Base-by-base conservation (phyloP, 2,329 filamentous ascomycete genomes). In the Ophiocordyceps australis region DNA sequence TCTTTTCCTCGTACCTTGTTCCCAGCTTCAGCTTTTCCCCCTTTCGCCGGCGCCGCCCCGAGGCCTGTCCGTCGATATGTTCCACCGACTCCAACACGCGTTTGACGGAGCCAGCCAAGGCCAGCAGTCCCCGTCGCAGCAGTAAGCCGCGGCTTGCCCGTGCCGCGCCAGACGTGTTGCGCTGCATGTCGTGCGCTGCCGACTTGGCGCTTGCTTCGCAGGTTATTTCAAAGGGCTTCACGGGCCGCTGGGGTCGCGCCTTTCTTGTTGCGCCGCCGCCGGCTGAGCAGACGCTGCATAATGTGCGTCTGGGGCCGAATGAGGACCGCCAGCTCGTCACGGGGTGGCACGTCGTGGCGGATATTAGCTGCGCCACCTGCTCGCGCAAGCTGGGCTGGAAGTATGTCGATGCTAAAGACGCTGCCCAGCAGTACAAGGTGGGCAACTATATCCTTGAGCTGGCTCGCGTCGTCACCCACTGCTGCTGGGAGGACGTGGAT, bases 371-470 rank as follows among this genome's bases (percentile, higher is more conserved):
- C 39, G 42, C 42, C 8, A 50, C 61, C 15, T 77, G 72, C 45
- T 48, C 50, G 15, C 52, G 50, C 26, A 65, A 65, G 37, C 41
- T 77, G 7, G 72, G 72, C 12, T 77, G 72, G 72, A 75, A 75
- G 45, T 77, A 77, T 38, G 56, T 75, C 22, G 65, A 72, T 41
- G 70, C 71, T 2, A 59, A 57, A 31, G 65, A 74, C 36, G 39
- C 51, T 28, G 47, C 54, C 24, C 72, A 76, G 43, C 60, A 57
- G 40, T 77, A 77, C 54, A 77, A 77, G 46, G 56, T 75, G 25
- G 70, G 70, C 35, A 76, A 75, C 44, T 76, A 66, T 41, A 75
- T 76, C 17, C 44, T 77, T 20, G 72, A 77, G 50, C 66, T 62
- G 20, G 59, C 63, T 41, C 52, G 65, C 27, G 62, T 73, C 11